These are phyloP conservation scores for Beta macrorhiza DNA, from an alignment of 179 eudicot species.

Conservation along the genomic window DNA sequence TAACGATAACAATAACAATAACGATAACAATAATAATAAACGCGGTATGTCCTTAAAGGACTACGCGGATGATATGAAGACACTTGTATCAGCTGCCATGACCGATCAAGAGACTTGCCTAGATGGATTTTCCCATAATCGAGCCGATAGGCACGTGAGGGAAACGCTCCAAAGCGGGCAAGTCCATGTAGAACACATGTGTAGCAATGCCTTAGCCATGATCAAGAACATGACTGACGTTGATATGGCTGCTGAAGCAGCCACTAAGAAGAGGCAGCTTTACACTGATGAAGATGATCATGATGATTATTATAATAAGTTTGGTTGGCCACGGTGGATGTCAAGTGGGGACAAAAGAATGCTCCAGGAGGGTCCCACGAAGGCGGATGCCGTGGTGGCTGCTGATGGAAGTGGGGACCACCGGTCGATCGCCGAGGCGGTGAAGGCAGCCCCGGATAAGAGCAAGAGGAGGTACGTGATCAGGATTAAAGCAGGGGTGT, in stretches of 20 bases:
- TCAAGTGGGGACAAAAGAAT: constrained; percentile 30
- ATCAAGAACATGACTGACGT: constrained; percentile 56
- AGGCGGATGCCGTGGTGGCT: constrained; percentile 34
- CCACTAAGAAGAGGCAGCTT: constrained; percentile 28
- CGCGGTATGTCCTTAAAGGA: constrained; percentile 27
- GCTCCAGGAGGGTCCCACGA: constrained; percentile 21
- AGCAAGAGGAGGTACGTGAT: constrained; percentile 36
- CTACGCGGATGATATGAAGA: constrained; percentile 60
- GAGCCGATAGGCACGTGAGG: constrained; percentile 48
- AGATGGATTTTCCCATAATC: constrained; percentile 59
- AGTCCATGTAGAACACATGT: constrained; percentile 56
- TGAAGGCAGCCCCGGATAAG: constrained; percentile 33
- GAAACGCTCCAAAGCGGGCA: constrained; percentile 36
- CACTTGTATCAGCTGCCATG: constrained; percentile 57
- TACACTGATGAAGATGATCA: constrained; percentile 13
- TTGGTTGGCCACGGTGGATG: constrained; percentile 35
- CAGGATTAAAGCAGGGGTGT: constrained; percentile 36
- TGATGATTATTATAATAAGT: not conserved
- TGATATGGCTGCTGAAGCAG: constrained; percentile 35
- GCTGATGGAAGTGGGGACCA: constrained; percentile 32
- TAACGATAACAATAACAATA: not conserved
- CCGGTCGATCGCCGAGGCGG: constrained; percentile 29
- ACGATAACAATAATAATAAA: constrained; percentile 1
- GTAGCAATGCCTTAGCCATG: constrained; percentile 75
- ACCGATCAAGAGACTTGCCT: constrained; percentile 70